phyloP scores from a whole-genome alignment of 2,329 filamentous ascomycete genomes.

The Rhinocladiella mackenziei region DNA sequence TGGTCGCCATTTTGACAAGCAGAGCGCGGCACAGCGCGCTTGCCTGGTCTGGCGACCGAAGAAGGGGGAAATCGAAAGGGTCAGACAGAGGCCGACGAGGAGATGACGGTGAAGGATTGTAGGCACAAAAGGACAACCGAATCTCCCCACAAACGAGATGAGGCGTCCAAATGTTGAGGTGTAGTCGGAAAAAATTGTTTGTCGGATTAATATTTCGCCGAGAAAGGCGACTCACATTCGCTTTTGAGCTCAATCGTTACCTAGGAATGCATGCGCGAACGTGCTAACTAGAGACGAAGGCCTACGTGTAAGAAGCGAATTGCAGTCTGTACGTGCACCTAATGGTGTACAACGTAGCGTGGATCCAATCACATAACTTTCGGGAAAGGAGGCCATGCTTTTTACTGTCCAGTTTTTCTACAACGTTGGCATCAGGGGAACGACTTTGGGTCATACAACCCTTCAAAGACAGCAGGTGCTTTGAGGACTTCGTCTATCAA shows the following conservation, averaged over 20 bases:
- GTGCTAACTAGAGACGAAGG: too few relatives aligned
- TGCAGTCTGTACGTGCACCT: too few relatives aligned
- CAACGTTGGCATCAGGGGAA: too few relatives aligned
- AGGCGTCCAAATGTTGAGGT: background rate
- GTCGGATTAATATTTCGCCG: constrained; percentile 11
- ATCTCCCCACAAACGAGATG: background rate
- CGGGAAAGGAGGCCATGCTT: too few relatives aligned
- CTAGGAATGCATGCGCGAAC: background rate
- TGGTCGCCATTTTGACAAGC: constrained; percentile 12
- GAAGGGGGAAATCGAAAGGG: background rate
- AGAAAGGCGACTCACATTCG: constrained; percentile 17
- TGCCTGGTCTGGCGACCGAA: constrained; percentile 2
- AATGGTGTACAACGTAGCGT: too few relatives aligned
- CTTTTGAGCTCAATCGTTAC: background rate
- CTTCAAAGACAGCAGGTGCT: too few relatives aligned
- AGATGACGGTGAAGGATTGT: background rate
- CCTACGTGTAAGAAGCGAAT: too few relatives aligned
- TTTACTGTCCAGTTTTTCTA: too few relatives aligned
- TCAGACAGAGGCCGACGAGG: background rate
- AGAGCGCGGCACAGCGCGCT: background rate
- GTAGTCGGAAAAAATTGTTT: background rate
- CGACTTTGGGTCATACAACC: too few relatives aligned
- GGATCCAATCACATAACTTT: too few relatives aligned
- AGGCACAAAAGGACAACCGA: background rate
- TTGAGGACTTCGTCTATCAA: too few relatives aligned